Evolutionary conservation across 2,329 filamentous ascomycete species (phyloP).

Genomic region (Ophiocordyceps australis): DNA sequence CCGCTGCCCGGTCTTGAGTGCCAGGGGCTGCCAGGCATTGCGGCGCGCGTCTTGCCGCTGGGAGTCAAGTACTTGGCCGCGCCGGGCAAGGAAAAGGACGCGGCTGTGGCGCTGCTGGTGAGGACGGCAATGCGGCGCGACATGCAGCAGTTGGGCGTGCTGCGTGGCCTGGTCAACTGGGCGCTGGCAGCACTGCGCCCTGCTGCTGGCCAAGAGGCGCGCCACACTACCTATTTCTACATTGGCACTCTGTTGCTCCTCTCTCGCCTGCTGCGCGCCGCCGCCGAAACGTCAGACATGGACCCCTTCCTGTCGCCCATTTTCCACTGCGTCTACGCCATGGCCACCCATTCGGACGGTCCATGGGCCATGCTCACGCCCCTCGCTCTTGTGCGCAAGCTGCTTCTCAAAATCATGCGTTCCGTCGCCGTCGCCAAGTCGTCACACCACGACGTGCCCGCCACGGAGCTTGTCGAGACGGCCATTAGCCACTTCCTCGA

Average conservation of each 20-base stretch:
- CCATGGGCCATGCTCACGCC: constrained; percentile 37
- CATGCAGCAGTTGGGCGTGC: constrained; percentile 63
- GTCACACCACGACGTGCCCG: constrained; percentile 18
- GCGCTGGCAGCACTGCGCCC: constrained; percentile 42
- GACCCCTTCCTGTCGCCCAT: constrained; percentile 45
- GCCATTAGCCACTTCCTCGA: constrained; percentile 70
- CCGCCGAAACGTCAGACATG: constrained; percentile 59
- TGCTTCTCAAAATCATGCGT: constrained; percentile 69
- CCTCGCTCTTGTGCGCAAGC: constrained; percentile 67
- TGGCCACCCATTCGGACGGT: constrained; percentile 31
- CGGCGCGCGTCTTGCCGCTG: constrained; percentile 50
- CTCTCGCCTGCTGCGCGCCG: constrained; percentile 49
- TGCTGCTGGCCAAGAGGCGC: constrained; percentile 12
- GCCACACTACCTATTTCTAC: constrained; percentile 50
- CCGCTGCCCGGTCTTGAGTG: constrained; percentile 31
- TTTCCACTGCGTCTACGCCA: constrained; percentile 43
- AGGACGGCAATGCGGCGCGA: constrained; percentile 69
- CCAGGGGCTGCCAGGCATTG: constrained; percentile 50
- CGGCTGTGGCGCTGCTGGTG: constrained; percentile 68
- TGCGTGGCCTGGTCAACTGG: constrained; percentile 53
- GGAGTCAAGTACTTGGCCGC: constrained; percentile 53
- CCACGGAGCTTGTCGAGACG: constrained; percentile 50
- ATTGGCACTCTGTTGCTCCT: constrained; percentile 69
- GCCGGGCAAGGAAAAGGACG: constrained; percentile 75
- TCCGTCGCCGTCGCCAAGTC: constrained; percentile 50